Conservation (phyloP, 139 green algal species). For the Chlorella sp. region DNA sequence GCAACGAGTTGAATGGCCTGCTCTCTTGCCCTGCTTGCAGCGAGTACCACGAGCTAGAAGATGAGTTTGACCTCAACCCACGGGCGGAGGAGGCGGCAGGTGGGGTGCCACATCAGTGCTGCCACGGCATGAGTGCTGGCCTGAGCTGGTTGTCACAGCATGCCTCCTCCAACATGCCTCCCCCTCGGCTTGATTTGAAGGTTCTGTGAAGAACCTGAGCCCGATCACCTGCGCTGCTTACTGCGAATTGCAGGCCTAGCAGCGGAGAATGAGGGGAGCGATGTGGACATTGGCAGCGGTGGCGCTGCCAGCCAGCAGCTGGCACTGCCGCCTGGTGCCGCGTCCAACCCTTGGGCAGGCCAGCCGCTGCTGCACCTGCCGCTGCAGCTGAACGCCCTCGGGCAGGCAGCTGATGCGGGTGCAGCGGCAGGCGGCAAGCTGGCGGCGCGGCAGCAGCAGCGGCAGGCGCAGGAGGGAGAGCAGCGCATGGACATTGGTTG, state of each 20-base stretch:
- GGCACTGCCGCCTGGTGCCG: not conserved
- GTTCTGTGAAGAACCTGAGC: too few relatives aligned
- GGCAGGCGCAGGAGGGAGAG: not conserved
- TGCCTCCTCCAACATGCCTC: too few relatives aligned
- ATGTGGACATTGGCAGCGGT: slow-evolving; percentile 39
- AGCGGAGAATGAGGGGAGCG: slow-evolving; percentile 13
- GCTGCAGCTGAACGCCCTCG: not conserved
- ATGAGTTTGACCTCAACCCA: slow-evolving; percentile 93
- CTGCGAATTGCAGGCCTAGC: not conserved
- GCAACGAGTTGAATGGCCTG: too few relatives aligned
- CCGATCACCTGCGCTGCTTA: too few relatives aligned
- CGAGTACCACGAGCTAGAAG: slow-evolving; percentile 93
- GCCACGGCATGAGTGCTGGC: too few relatives aligned
- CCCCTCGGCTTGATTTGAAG: too few relatives aligned
- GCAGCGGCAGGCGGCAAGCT: not conserved
- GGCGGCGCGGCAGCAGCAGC: not conserved
- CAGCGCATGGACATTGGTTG: not conserved
- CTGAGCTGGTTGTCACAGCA: too few relatives aligned
- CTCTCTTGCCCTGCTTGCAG: not conserved
- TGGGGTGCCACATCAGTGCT: too few relatives aligned
- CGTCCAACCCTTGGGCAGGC: not conserved
- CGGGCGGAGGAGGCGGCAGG: slow-evolving; percentile 23
- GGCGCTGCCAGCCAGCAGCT: not conserved
- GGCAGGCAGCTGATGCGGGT: not conserved
- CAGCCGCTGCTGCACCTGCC: slow-evolving; percentile 30